Base-by-base conservation (phyloP, 2,329 filamentous ascomycete genomes). In the Teratosphaeria viscida region DNA sequence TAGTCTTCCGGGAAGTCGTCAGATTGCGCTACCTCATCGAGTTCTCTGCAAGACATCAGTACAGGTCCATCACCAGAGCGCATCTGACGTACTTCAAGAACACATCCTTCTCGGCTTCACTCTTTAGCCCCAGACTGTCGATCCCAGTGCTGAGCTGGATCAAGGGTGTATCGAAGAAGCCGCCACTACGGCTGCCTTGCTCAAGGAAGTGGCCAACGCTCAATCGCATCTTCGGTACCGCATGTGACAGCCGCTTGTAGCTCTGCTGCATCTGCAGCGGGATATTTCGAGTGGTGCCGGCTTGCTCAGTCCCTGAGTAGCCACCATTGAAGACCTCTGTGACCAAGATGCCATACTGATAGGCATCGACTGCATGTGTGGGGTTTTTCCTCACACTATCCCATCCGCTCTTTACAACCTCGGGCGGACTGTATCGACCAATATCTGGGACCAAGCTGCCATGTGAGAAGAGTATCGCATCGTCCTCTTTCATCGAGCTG, bases 1-100 rank as follows among this genome's bases (percentile, higher is more conserved):
- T 96, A 99, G 61, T 97, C 94, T 70, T 96, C 92, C 0, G 94
- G 94, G 62, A 97, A 96, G 73, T 99, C 92, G 65, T 96, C 90
- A 0, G 90, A 88, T 53, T 72, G 70, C 19, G 69, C 69, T 5
- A 96, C 81, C 61, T 88, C 82, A 65, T 95, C 90, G 5, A 99
- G 82, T 68, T 95, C 90, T 65, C 79, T 82, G 63, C 66, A 52
- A 43, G n/a, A 32, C 1, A 60, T 63, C 43, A 65, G 63, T 32
- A 52, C 26, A 26, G 12, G 2, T 32, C 10, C 26, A n/a, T 47
- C 10, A 26, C 10, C 14, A 12, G 6, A 26, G 37, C 23, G 1
- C 29, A 23, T 32, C 34, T 23, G 32, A 57, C 72, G 62, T 73
- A 84, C 87, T 85, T 85, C 10, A 99, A 78, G 65, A 99, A 92